A percentile compares a stretch with the other conserved stretches of the same genome.
These are phyloP conservation scores for Zoysia matrella DNA, from an alignment of 202 grass and related monocot species.

Conservation along the genomic window DNA sequence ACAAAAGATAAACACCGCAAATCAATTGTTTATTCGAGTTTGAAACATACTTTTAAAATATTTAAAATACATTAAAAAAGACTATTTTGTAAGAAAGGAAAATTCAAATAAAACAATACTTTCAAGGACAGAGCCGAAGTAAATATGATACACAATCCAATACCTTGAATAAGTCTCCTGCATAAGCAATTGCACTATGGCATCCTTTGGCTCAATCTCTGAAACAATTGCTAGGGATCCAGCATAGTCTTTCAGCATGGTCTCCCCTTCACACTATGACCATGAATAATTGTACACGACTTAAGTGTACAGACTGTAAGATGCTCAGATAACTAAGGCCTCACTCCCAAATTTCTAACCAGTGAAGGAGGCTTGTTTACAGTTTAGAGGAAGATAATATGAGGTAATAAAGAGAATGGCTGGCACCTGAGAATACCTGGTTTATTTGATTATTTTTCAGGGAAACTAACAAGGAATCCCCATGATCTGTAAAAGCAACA, in stretches of 20 bases:
- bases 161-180: slow-evolving; percentile 91
- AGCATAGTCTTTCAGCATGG: slow-evolving; percentile 44
- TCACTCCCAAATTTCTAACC: neutral
- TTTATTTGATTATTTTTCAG: slow-evolving; percentile 24
- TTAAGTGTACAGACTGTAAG: neutral
- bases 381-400: neutral
- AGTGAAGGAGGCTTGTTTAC: slow-evolving; percentile 4
- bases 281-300: slow-evolving; percentile 26
- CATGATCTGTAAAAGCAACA: slow-evolving; percentile 42
- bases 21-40: neutral
- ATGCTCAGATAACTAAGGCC: slow-evolving; percentile 6
- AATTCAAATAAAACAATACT: neutral
- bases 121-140: slow-evolving; percentile 12
- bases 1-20: neutral
- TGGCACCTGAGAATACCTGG: slow-evolving; percentile 35
- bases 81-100: neutral
- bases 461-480: slow-evolving; percentile 22
- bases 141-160: slow-evolving; percentile 10
- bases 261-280: slow-evolving; percentile 50
- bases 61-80: too few species aligned
- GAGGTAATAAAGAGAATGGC: slow-evolving; percentile 24
- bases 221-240: slow-evolving; percentile 63
- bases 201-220: slow-evolving; percentile 73
- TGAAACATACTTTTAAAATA: slow-evolving; percentile 1
- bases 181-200: slow-evolving; percentile 74